phyloP scores from a whole-genome alignment of 177 flowering plant species.

The Telopea speciosissima region DNA sequence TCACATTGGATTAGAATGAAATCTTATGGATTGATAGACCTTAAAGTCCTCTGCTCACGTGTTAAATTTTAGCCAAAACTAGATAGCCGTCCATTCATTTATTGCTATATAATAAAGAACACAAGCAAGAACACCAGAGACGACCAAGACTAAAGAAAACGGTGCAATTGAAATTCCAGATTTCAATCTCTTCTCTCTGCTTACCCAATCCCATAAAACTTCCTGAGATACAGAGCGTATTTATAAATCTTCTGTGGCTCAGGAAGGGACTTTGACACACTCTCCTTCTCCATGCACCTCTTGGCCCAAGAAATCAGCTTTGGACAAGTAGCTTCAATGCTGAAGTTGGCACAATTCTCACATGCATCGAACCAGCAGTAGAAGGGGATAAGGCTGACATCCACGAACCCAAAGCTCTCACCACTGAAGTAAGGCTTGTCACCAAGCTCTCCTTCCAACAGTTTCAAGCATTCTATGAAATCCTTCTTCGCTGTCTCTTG shows the following conservation, averaged over 20 bases:
- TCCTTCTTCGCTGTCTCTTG: slow-evolving; percentile 13
- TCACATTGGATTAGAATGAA: too few species aligned
- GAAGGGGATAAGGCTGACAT: slow-evolving; percentile 16
- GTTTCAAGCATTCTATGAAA: slow-evolving; percentile 12
- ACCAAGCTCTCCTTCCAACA: slow-evolving; percentile 15
- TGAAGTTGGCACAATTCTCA: slow-evolving; percentile 13
- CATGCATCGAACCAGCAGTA: slow-evolving; percentile 18
- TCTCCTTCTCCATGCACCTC: slow-evolving; percentile 24
- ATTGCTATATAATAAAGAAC: too few species aligned
- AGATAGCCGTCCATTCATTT: too few species aligned
- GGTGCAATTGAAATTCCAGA: too few species aligned
- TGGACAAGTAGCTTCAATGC: slow-evolving; percentile 16
- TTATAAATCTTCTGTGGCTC: slow-evolving; percentile 17
- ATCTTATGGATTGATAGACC: too few species aligned
- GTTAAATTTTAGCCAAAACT: too few species aligned
- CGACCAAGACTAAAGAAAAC: too few species aligned
- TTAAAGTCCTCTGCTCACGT: too few species aligned
- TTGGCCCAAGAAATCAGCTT: slow-evolving; percentile 19
- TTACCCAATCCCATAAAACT: slow-evolving; percentile 7
- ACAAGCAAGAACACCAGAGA: too few species aligned
- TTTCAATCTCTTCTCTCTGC: too few species aligned
- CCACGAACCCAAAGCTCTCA: slow-evolving; percentile 17
- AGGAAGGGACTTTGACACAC: slow-evolving; percentile 21
- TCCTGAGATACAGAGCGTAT: slow-evolving; percentile 6
- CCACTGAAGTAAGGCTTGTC: slow-evolving; percentile 22